Evolutionary conservation across 306 rosid genomes (phyloP), one percentile per base, ranked within the genome.

Genomic region (Abrus precatorius): DNA sequence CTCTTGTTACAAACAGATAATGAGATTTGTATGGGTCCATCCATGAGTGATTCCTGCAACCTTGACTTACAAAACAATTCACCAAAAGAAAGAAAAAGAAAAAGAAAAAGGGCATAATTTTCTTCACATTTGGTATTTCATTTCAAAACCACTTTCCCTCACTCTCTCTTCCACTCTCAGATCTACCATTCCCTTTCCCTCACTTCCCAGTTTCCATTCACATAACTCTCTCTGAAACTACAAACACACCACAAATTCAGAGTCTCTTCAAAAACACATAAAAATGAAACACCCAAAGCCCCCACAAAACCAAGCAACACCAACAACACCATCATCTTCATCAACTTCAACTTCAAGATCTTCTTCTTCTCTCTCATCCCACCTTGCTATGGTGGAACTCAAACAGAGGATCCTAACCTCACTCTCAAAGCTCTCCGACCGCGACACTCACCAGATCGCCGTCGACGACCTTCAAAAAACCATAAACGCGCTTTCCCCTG

Each of bases 401-500:
- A 96, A 96, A 84, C 98, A 93, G 32, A 80, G 92, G 59, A 89
- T 93, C 80, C 90, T 96, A 41, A 96, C 96, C 5, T 91, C 99
- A 0, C 90, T 96, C 47, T 89, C 97, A 0, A 96, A 96, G 75
- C 98, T 96, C 38, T 86, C 99, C 3, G 99, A 96, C 83, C 80
- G 99, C 20, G 99, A 96, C 90, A 96, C 98, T 1, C 87, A 93
- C 83, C 99, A 93, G 82, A 92, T 96, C 90, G 97, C 99, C 41
- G 87, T 93, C 0, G 97, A 96, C 3, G 98, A 96, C 88, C 88
- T 93, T 30, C 94, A 92, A 63, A 92, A 90, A 56, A 96, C 86
- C 54, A 88, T 89, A 49, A 84, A 86, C 2, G 40, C 86, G 48
- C 92, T 96, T 7, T 81, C 97, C 0, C 84, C 96, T 0, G 97